These are phyloP conservation scores for Tetragonia tetragonoides DNA, from an alignment of 148 eudicot species.

Conservation along the genomic window DNA sequence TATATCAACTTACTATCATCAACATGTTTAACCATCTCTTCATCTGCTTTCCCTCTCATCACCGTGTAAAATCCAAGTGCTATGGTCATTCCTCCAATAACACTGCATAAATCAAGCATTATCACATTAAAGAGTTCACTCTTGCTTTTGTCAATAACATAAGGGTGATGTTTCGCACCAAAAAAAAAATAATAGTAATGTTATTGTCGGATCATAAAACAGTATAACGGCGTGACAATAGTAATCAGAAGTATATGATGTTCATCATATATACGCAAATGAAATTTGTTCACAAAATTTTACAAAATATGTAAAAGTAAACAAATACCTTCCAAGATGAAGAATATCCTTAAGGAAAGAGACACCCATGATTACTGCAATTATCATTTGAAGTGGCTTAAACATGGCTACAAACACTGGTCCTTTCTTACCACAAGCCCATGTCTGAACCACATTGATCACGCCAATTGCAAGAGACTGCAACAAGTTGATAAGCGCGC, in stretches of 20 bases:
- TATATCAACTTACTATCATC: conserved; percentile 1
- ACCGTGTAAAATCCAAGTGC: conserved; percentile 37
- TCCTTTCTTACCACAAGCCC: conserved; percentile 35
- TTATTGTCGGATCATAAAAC: no score
- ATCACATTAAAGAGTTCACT: background rate
- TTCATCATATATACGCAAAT: no score
- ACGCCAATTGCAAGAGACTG: conserved; percentile 24
- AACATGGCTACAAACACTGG: conserved; percentile 32
- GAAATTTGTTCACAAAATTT: background rate
- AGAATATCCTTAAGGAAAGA: conserved; percentile 26
- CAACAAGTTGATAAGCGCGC: background rate
- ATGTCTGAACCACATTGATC: conserved; percentile 20
- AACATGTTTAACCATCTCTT: conserved; percentile 7
- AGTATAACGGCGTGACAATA: no score
- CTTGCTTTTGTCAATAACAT: no score
- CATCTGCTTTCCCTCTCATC: conserved; percentile 38
- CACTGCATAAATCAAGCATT: conserved; percentile 20
- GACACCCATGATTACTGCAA: conserved; percentile 27
- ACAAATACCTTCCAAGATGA: conserved; percentile 29
- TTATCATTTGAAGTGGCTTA: conserved; percentile 36
- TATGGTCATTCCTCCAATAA: conserved; percentile 28
- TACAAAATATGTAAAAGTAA: background rate
- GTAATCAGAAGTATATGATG: no score
- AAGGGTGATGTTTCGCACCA: no score
- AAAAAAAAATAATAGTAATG: no score